These are phyloP conservation scores for Trypanosoma lewisi DNA, from an alignment of 208 protist genomes.

Conservation along the genomic window DNA sequence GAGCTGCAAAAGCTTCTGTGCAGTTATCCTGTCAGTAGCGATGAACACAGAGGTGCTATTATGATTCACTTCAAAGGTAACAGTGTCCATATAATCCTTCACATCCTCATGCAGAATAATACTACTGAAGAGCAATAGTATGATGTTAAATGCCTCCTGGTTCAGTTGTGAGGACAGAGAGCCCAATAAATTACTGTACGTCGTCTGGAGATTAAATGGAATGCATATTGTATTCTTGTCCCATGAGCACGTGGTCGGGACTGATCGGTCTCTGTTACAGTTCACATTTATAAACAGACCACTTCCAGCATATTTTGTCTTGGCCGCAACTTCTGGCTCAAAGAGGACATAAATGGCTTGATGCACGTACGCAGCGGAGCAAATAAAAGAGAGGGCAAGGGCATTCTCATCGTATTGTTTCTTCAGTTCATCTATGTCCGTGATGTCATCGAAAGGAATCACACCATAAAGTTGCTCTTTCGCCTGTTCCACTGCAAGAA, in stretches of 20 bases:
- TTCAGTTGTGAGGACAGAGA: constrained; percentile 61
- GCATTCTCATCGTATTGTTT: constrained; percentile 53
- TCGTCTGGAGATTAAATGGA: constrained; percentile 62
- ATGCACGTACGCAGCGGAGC: constrained; percentile 60
- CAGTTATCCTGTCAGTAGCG: constrained; percentile 49
- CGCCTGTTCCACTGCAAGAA: constrained; percentile 65
- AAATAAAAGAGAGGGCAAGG: constrained; percentile 43
- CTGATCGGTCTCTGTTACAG: constrained; percentile 49
- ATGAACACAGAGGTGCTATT: constrained; percentile 49
- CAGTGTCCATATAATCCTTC: constrained; percentile 16
- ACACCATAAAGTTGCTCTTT: constrained; percentile 66
- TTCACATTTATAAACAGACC: constrained; percentile 70
- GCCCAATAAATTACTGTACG: constrained; percentile 51
- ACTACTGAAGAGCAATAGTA: constrained; percentile 62
- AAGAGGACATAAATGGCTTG: constrained; percentile 62
- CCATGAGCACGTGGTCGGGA: constrained; percentile 73
- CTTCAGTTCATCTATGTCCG: constrained; percentile 57
- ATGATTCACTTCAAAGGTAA: constrained; percentile 44
- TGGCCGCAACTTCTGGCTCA: constrained; percentile 39
- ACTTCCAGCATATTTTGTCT: constrained; percentile 47
- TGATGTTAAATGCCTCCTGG: constrained; percentile 54
- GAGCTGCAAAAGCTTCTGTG: constrained; percentile 64
- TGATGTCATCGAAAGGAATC: constrained; percentile 60
- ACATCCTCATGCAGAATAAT: constrained; percentile 37
- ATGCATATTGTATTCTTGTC: constrained; percentile 47